These are phyloP conservation scores for Amauroascus verrucosus DNA, from an alignment of 2,329 filamentous ascomycete species.

Conservation along the genomic window DNA sequence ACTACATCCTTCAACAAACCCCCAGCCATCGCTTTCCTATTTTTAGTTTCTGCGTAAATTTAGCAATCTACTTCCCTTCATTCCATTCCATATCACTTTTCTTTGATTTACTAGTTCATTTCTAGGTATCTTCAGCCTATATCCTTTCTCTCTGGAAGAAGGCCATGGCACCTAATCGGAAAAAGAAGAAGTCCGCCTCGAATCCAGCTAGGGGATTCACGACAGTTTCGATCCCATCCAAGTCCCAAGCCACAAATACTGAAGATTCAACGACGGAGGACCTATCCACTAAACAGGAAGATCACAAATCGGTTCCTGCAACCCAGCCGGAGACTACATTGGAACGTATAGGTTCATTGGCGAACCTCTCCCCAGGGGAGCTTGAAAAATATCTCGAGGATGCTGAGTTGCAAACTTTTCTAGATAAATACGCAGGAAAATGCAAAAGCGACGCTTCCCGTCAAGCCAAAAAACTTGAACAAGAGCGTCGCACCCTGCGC, in stretches of 20 bases:
- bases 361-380: slow-evolving; percentile 62
- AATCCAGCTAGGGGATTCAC: slow-evolving; percentile 90
- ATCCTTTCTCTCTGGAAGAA: background rate
- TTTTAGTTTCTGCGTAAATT: too few relatives aligned
- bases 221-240: slow-evolving; percentile 84
- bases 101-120: too few relatives aligned
- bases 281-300: background rate
- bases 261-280: slow-evolving; percentile 16
- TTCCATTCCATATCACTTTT: too few relatives aligned
- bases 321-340: slow-evolving; percentile 16
- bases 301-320: background rate
- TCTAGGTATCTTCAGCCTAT: too few relatives aligned
- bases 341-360: slow-evolving; percentile 8
- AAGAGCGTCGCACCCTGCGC: slow-evolving; percentile 72
- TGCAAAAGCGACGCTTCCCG: slow-evolving; percentile 68
- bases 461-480: slow-evolving; percentile 68
- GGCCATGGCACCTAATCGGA: slow-evolving; percentile 16
- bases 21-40: too few relatives aligned
- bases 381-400: slow-evolving; percentile 82
- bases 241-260: slow-evolving; percentile 48
- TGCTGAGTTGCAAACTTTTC: slow-evolving; percentile 75
- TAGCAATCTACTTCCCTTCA: too few relatives aligned
- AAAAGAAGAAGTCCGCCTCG: slow-evolving; percentile 74
- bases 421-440: slow-evolving; percentile 74
- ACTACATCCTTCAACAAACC: too few relatives aligned